Base-by-base conservation (phyloP, 148 eudicot species). In the Talinum fruticosum region DNA sequence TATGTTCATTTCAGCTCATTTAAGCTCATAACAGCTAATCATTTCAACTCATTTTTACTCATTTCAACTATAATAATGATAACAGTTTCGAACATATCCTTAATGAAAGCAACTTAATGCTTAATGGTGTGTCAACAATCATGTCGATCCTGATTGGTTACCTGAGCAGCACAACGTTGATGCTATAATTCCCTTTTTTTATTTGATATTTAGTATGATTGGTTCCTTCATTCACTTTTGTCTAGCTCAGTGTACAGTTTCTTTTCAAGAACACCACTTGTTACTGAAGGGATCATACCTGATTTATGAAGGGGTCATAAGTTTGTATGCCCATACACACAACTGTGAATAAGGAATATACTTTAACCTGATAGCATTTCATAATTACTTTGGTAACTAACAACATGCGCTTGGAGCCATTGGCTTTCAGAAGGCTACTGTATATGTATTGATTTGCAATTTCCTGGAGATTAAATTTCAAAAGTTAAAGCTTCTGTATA, bases 141-240 rank as follows among this genome's bases (percentile, higher is more conserved):
- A 74, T 76, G 87, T 82, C 80, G 79, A 80, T 79, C 75, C 90
- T 87, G 90, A 86, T 89, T 84, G 88, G 93, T 90, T 90, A 88
- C 78, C 88, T 86, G 89, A 90, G 90, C 89, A 88, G 81, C 87
- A 82, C 70, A 23, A 19, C 26, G 8, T 76, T 23, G n/a, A 26
- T 79, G 13, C 36, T 33, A n/a, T n/a, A 15, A 33, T 33, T 33
- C 33, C 10, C 19, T n/a, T 66, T 15, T 6, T 34, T 32, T n/a
- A 1, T n/a, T 28, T 66, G 70, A 66, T 10, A 16, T 2, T 33
- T 19, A 6, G 2, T 57, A 6, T 57, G 26, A 6, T 28, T 28
- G 33, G 32, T 7, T 62, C 33, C 16, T 51, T 0, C 64, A 59
- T 6, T 12, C 10, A 4, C 29, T 23, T 59, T 5, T 59, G 64